A percentile compares a stretch with the other conserved stretches of the same genome.
These are phyloP conservation scores for Melampsora allii-populina DNA, from an alignment of 1,284 basidiomycete genomes.

Conservation along the genomic window DNA sequence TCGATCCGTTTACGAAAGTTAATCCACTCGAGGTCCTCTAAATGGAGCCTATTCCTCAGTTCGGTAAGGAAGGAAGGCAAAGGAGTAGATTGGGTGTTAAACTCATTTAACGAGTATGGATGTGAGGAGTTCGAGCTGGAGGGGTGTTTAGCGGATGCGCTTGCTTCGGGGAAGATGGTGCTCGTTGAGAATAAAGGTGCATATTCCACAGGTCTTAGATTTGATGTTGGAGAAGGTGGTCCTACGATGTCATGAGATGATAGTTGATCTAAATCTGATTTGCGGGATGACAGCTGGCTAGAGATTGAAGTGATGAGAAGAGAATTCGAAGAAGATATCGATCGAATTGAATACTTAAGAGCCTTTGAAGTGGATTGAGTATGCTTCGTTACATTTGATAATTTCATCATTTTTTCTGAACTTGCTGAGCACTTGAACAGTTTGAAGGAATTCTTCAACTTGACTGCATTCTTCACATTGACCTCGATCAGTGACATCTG, in stretches of 20 bases:
- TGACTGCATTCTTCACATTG: too few relatives aligned
- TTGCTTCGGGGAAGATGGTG: conserved; percentile 12
- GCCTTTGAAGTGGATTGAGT: too few relatives aligned
- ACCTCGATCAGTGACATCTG: too few relatives aligned
- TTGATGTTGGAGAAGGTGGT: conserved; percentile 49
- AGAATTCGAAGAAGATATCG: too few relatives aligned
- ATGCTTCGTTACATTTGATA: too few relatives aligned
- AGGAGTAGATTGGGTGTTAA: conserved; percentile 42
- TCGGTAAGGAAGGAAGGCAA: conserved; percentile 9
- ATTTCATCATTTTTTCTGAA: too few relatives aligned
- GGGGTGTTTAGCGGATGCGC: conserved; percentile 2
- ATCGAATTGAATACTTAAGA: too few relatives aligned
- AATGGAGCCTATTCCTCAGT: conserved; percentile 32
- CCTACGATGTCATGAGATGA: conserved; percentile 44
- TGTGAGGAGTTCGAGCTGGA: conserved; percentile 39
- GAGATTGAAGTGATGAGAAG: too few relatives aligned
- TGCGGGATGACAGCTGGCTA: too few relatives aligned
- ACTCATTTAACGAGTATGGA: conserved; percentile 50
- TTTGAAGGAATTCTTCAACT: too few relatives aligned
- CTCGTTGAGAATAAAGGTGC: conserved; percentile 46
- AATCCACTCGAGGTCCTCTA: conserved; percentile 50
- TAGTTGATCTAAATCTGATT: too few relatives aligned
- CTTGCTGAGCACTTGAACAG: too few relatives aligned
- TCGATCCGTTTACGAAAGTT: conserved; percentile 48
- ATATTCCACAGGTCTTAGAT: conserved; percentile 50